Base-by-base conservation (phyloP, 2,329 filamentous ascomycete genomes). In the Colletotrichum filicis region DNA sequence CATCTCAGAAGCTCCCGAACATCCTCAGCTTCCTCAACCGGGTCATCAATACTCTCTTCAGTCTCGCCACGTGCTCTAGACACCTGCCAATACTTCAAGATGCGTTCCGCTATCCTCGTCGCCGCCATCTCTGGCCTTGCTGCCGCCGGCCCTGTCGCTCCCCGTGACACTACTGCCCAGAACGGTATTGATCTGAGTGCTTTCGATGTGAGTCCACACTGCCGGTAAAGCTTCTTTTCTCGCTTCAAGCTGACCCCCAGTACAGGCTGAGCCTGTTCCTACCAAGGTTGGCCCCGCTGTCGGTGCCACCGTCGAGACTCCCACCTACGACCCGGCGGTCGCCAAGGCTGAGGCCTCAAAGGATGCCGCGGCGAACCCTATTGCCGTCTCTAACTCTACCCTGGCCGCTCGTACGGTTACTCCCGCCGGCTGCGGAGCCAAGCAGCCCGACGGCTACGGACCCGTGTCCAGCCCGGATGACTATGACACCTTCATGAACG, bases 211-310 rank as follows among this genome's bases (percentile, higher is more conserved):
- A 53, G 65, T 37, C 26, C 14, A 2, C 28, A 9, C 35, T 24
- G n/a, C 6, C 8, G n/a, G 28, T 12, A 16, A 9, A 19, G 9
- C 9, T 12, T 5, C 11, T 42, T 30, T 4, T 42, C 32, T 11
- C n/a, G n/a, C 12, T 19, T 19, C 5, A 5, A 35, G 9, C 52
- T 73, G 30, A 73, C 60, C 14, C 4, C 5, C 9, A 1, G 1
- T 32, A 24, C 26, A 73, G 70, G 53, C 59, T 1, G 53, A 28
- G 12, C 28, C 69, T 14, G 32, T 59, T 26, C 37, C 46, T 14
- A 52, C 58, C 37, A 73, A 73, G 70, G 14, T 37, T 22, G 70
- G 70, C 22, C 70, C 70, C 5, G 66, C 58, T n/a, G 58, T 73
- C 9, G 70, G 59, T 19, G 66, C 26, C 4, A 59, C 1, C n/a